Base-by-base conservation (phyloP, 352 stramenopile genomes). In the Pythium apleroticum region DNA sequence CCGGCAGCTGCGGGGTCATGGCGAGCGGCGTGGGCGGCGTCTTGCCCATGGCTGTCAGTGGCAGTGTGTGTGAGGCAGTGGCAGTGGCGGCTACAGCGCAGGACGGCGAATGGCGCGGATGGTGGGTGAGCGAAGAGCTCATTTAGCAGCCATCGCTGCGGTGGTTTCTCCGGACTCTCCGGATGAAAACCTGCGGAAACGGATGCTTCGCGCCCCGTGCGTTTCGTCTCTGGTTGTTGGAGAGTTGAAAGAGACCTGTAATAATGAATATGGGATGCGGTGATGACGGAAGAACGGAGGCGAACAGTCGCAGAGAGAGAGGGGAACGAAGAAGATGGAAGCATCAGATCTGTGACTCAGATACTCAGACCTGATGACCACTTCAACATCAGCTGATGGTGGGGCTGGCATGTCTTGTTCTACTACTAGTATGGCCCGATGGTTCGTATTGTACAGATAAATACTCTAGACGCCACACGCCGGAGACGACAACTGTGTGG, bases 231-330 rank as follows among this genome's bases (percentile, higher is more conserved):
- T 19, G 46, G 46, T 53, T 17, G 3, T 6, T 2, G 8, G 3
- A 27, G n/a, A 20, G 30, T n/a, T 53, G 22, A 17, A n/a, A 6
- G 11, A 56, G 28, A 56, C 49, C 49, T 56, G 25, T 37, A 6
- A 41, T 24, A 56, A 56, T 56, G 27, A 37, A 24, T 46, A 20
- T 54, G 48, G 19, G 17, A 63, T 25, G 22, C 49, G 30, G 45
- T 10, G 1, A 12, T 15, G 12, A 46, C 37, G n/a, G 24, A 52
- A 52, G 45, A 52, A 52, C n/a, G 2, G 45, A 11, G 20, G 1
- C 45, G 45, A 52, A 52, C 22, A n/a, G 45, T 52, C 45, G 45
- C 45, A 52, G 20, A 46, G 37, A 52, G 24, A 20, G 6, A 46
- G 17, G 19, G 37, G 37, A 46, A 52, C 12, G 45, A 52, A 15